Percentiles rank a stretch among this genome's conserved stretches.
Conservation (phyloP, 2,329 filamentous ascomycete species). For the Escovopsis sp. region DNA sequence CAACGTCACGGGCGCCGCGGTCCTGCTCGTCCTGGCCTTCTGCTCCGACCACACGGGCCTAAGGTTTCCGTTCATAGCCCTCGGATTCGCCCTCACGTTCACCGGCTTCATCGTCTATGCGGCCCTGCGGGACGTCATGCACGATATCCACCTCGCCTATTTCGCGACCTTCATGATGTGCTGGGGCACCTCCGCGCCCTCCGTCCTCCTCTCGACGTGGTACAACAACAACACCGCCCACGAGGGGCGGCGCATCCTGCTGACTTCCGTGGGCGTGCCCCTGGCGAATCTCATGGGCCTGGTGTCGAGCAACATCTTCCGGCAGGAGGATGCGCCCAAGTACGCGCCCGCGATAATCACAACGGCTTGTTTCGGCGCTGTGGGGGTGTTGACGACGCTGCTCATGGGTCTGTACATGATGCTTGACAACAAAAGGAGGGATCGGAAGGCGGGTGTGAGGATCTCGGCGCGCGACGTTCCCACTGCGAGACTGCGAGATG, state of each 20-base stretch:
- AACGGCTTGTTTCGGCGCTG: slow-evolving; percentile 48
- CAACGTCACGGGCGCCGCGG: slow-evolving; percentile 57
- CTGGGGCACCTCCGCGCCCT: slow-evolving; percentile 63
- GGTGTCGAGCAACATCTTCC: slow-evolving; percentile 55
- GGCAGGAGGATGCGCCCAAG: slow-evolving; percentile 46
- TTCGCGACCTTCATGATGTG: slow-evolving; percentile 73
- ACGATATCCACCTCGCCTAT: slow-evolving; percentile 52
- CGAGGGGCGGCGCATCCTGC: slow-evolving; percentile 53
- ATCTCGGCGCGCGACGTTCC: slow-evolving; percentile 31
- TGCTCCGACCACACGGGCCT: slow-evolving; percentile 50
- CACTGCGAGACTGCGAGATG: slow-evolving; percentile 33
- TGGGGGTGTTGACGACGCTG: slow-evolving; percentile 39
- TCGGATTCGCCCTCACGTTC: slow-evolving; percentile 62
- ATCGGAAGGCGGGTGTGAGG: slow-evolving; percentile 35
- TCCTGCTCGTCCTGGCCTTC: slow-evolving; percentile 61
- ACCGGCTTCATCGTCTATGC: slow-evolving; percentile 68
- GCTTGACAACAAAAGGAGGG: slow-evolving; percentile 35
- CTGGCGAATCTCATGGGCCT: slow-evolving; percentile 65
- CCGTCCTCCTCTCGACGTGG: slow-evolving; percentile 49
- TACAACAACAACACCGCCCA: slow-evolving; percentile 77
- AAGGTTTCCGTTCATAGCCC: slow-evolving; percentile 58
- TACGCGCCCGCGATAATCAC: slow-evolving; percentile 52
- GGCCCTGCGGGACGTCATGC: slow-evolving; percentile 47
- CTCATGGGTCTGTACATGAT: slow-evolving; percentile 48
- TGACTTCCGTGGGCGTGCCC: slow-evolving; percentile 60